Evolutionary conservation across 2,329 filamentous ascomycete genomes (phyloP).

Genomic region (Falciphora oryzae): DNA sequence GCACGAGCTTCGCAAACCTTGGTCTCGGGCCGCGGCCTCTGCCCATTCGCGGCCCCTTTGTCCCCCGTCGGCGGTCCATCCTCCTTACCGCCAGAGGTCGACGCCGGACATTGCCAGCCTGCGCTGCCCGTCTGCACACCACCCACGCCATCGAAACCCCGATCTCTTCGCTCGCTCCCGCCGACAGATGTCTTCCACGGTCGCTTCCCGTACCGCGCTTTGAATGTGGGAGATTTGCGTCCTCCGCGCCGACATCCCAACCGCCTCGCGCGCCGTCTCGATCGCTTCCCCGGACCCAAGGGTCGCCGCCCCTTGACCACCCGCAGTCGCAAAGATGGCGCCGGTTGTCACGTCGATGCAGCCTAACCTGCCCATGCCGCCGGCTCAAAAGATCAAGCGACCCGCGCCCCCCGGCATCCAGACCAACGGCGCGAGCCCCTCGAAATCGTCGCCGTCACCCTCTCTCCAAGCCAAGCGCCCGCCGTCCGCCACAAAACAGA

Average conservation of each 20-base stretch:
- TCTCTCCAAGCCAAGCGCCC: constrained; percentile 52
- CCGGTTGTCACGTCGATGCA: constrained; percentile 34
- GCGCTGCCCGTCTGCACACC: neutral
- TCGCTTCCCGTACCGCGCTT: neutral
- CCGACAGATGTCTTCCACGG: constrained; percentile 7
- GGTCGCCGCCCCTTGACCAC: neutral
- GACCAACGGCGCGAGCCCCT: constrained; percentile 54
- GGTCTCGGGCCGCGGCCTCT: neutral
- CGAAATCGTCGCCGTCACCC: constrained; percentile 55
- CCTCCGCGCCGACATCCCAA: neutral
- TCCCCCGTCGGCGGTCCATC: neutral
- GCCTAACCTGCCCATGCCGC: constrained; percentile 33
- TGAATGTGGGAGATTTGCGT: constrained; percentile 3
- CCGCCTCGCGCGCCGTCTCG: neutral
- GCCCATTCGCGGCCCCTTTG: neutral
- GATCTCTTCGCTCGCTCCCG: neutral
- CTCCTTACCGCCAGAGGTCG: neutral
- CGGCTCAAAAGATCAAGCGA: constrained; percentile 50
- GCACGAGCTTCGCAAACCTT: neutral
- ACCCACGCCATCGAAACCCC: neutral
- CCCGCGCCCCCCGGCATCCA: constrained; percentile 60
- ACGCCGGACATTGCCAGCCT: neutral
- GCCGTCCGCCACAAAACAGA: constrained; percentile 41
- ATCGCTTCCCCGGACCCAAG: neutral
- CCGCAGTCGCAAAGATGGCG: constrained; percentile 38